Percentiles rank a stretch among this genome's conserved stretches.
phyloP scores from a whole-genome alignment of 169 alveolate genomes.

The Plasmodium fragile region DNA sequence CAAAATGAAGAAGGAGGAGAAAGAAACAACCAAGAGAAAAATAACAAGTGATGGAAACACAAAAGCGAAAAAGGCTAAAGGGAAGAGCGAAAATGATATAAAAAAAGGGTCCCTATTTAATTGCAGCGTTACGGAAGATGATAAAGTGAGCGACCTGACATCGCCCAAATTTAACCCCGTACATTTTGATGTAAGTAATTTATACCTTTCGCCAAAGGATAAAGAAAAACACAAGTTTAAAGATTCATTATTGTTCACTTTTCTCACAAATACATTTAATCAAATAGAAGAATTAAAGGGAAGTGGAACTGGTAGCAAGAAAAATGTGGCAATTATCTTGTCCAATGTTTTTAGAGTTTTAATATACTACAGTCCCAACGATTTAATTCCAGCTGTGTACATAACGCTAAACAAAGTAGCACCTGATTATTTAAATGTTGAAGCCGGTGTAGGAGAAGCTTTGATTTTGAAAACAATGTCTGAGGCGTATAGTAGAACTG shows the following conservation, averaged over 20 bases:
- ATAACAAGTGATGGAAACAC: slow-evolving; percentile 18
- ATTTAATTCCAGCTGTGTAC: slow-evolving; percentile 88
- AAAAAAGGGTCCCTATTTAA: slow-evolving; percentile 85
- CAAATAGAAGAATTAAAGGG: slow-evolving; percentile 89
- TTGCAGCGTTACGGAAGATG: slow-evolving; percentile 76
- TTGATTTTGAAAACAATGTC: slow-evolving; percentile 94
- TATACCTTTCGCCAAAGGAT: slow-evolving; percentile 74
- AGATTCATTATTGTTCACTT: slow-evolving; percentile 79
- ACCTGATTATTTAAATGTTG: slow-evolving; percentile 96
- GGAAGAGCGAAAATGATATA: slow-evolving; percentile 69
- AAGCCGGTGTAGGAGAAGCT: slow-evolving; percentile 98
- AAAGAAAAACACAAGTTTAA: slow-evolving; percentile 72
- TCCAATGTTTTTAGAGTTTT: slow-evolving; percentile 87
- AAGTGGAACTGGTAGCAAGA: slow-evolving; percentile 91
- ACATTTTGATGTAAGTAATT: slow-evolving; percentile 78
- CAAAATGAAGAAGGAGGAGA: slow-evolving; percentile 5
- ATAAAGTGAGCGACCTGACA: slow-evolving; percentile 78
- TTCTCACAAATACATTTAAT: slow-evolving; percentile 85
- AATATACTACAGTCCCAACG: slow-evolving; percentile 89
- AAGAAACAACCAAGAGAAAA: slow-evolving; percentile 42
- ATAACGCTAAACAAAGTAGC: slow-evolving; percentile 91
- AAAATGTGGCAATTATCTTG: slow-evolving; percentile 85
- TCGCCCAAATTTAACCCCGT: slow-evolving; percentile 88
- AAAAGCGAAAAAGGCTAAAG: slow-evolving; percentile 28
- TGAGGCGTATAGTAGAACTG: slow-evolving; percentile 94